A percentile compares a stretch with the other conserved stretches of the same genome.
phyloP scores from a whole-genome alignment of 495 filamentous ascomycete genomes.

The Cudoniella acicularis region DNA sequence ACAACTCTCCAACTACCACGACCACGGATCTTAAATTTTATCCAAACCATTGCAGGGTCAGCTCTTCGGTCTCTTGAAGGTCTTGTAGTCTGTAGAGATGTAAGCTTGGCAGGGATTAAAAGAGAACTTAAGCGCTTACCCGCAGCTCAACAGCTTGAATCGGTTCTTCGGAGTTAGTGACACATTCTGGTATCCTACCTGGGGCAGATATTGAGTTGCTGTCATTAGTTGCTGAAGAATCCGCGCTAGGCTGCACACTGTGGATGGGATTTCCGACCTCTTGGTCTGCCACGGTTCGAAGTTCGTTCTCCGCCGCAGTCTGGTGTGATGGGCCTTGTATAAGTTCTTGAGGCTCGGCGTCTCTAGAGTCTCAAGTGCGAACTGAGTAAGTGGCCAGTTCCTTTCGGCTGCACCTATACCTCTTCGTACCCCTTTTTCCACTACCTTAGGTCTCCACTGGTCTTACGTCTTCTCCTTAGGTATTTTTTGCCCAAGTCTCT shows the following conservation, averaged over 20 bases:
- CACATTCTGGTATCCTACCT: conserved; percentile 11
- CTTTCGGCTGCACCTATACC: conserved; percentile 9
- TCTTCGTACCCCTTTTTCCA: conserved; percentile 7
- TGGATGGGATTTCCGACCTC: conserved; percentile 9
- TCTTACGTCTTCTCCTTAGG: conserved; percentile 9
- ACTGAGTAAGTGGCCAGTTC: conserved; percentile 14
- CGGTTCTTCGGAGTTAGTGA: conserved; percentile 15
- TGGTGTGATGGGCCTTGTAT: conserved; percentile 7
- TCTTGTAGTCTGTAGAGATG: conserved; percentile 11
- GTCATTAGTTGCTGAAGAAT: conserved; percentile 9
- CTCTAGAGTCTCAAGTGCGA: conserved; percentile 17
- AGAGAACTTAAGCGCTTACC: conserved; percentile 13
- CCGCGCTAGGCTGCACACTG: conserved; percentile 3
- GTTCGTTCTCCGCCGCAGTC: conserved; percentile 7
- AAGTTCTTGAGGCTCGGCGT: conserved; percentile 16
- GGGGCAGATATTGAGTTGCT: conserved; percentile 8
- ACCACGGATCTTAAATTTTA: conserved; percentile 12
- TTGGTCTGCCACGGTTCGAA: conserved; percentile 12
- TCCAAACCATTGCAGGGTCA: conserved; percentile 4
- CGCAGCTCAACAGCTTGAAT: conserved; percentile 6
- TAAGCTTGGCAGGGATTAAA: conserved; percentile 8
- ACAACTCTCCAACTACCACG: conserved; percentile 2
- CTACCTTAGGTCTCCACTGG: conserved; percentile 13
- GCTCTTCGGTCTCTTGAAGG: neutral
- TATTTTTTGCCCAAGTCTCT: conserved; percentile 15